These are phyloP conservation scores for Eutreptiella sp. DNA, from an alignment of 208 protist genomes.

Conservation along the genomic window DNA sequence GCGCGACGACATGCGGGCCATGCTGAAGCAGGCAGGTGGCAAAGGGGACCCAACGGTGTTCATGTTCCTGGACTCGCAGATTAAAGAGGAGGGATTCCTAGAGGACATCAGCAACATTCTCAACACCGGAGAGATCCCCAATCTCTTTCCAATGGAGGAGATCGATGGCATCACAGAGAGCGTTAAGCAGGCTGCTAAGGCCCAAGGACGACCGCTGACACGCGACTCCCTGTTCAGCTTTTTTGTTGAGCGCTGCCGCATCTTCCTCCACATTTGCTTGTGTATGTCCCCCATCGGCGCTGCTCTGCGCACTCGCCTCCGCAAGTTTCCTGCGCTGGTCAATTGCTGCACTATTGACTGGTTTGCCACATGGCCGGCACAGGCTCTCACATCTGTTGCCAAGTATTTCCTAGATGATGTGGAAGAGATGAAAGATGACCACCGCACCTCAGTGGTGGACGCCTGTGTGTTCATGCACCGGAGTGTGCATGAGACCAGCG, in stretches of 20 bases:
- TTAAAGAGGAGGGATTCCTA: slow-evolving; percentile 85
- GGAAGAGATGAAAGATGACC: slow-evolving; percentile 57
- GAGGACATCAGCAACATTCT: slow-evolving; percentile 96
- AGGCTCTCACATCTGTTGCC: slow-evolving; percentile 84
- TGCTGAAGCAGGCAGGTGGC: slow-evolving; percentile 80
- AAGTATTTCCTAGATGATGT: slow-evolving; percentile 72
- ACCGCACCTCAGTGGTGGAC: slow-evolving; percentile 60
- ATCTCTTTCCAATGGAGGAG: slow-evolving; percentile 66
- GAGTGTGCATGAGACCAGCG: slow-evolving; percentile 67
- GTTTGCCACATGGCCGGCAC: slow-evolving; percentile 92
- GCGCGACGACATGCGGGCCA: slow-evolving; percentile 85
- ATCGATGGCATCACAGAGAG: slow-evolving; percentile 75
- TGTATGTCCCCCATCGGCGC: slow-evolving; percentile 94
- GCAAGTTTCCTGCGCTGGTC: slow-evolving; percentile 94
- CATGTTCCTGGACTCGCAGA: slow-evolving; percentile 91
- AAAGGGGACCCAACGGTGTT: slow-evolving; percentile 88
- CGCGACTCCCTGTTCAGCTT: slow-evolving; percentile 68
- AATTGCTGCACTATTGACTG: slow-evolving; percentile 98
- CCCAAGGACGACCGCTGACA: slow-evolving; percentile 68
- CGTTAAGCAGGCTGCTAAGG: slow-evolving; percentile 69
- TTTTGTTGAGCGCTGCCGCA: slow-evolving; percentile 84
- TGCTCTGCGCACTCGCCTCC: slow-evolving; percentile 80
- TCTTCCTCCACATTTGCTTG: slow-evolving; percentile 90
- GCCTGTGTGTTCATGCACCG: slow-evolving; percentile 84
- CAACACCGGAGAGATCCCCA: slow-evolving; percentile 91